Evolutionary conservation across 2,329 filamentous ascomycete genomes (phyloP).

Genomic region (Cercospora sp.): DNA sequence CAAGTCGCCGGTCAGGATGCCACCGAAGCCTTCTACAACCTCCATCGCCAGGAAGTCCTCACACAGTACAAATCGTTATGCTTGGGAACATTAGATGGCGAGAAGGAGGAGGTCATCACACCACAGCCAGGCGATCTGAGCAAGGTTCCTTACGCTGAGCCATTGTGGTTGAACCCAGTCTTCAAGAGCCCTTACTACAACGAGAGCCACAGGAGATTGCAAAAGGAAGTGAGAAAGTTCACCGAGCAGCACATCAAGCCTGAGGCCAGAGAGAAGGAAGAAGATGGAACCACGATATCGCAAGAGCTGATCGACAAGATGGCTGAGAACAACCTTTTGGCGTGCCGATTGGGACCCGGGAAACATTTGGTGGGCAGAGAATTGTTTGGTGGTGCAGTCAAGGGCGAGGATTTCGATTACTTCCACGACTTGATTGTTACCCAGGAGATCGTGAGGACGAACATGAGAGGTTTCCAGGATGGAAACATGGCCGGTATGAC

Average conservation of each 20-base stretch:
- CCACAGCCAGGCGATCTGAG: constrained; percentile 70
- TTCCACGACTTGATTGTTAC: constrained; percentile 77
- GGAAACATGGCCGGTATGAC: constrained; percentile 86
- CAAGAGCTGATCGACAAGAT: constrained; percentile 74
- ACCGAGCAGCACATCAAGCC: constrained; percentile 69
- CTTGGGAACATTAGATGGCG: constrained; percentile 72
- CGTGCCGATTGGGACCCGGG: constrained; percentile 81
- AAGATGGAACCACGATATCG: constrained; percentile 67
- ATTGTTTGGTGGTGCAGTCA: constrained; percentile 67
- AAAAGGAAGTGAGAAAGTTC: constrained; percentile 70
- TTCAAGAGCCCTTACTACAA: constrained; percentile 82
- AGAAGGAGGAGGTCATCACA: constrained; percentile 72
- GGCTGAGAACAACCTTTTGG: constrained; percentile 71
- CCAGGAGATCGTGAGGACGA: constrained; percentile 71
- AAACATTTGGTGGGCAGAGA: constrained; percentile 74
- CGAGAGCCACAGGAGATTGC: constrained; percentile 68
- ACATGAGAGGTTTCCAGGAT: constrained; percentile 81
- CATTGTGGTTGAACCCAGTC: constrained; percentile 73
- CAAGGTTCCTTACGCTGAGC: constrained; percentile 79
- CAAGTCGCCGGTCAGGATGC: constrained; percentile 82
- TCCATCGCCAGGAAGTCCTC: constrained; percentile 87
- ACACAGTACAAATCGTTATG: constrained; percentile 73
- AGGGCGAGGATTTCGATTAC: constrained; percentile 81
- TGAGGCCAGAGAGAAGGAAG: constrained; percentile 75
- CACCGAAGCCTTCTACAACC: constrained; percentile 83